Conservation (phyloP, 2,329 filamentous ascomycete species). For the Hysterium pulicare region DNA sequence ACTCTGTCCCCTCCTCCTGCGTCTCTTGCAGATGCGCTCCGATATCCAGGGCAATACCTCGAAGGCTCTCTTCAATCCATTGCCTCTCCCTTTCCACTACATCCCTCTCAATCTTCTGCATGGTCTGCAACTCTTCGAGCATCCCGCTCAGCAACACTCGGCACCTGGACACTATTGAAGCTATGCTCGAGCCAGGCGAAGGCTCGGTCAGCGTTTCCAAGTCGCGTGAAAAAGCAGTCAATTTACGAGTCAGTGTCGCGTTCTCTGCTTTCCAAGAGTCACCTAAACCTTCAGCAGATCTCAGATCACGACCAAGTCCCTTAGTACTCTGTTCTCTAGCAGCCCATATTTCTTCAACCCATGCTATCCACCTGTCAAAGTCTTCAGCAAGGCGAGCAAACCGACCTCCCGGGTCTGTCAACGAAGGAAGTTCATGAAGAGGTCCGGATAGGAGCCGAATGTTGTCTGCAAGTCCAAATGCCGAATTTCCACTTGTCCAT, state of each 20-base stretch:
- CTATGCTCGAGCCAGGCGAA: slow-evolving; percentile 30
- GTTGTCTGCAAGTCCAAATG: slow-evolving; percentile 29
- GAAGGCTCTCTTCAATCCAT: slow-evolving; percentile 34
- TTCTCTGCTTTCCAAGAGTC: slow-evolving; percentile 35
- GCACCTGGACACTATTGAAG: slow-evolving; percentile 26
- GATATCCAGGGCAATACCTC: slow-evolving; percentile 23
- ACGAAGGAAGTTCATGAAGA: slow-evolving; percentile 33
- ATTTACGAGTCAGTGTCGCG: slow-evolving; percentile 30
- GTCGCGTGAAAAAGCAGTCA: slow-evolving; percentile 29
- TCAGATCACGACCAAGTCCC: slow-evolving; percentile 8
- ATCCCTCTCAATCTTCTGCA: slow-evolving; percentile 30
- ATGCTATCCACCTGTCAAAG: slow-evolving; percentile 31
- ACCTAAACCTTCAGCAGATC: slow-evolving; percentile 27
- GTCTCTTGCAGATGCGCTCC: slow-evolving; percentile 12
- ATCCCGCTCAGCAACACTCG: slow-evolving; percentile 28
- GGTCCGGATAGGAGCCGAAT: slow-evolving; percentile 35
- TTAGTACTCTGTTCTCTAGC: slow-evolving; percentile 11
- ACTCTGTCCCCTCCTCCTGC: slow-evolving; percentile 10
- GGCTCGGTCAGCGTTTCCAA: slow-evolving; percentile 28
- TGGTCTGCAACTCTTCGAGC: slow-evolving; percentile 30
- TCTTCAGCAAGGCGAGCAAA: slow-evolving; percentile 24
- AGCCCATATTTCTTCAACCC: slow-evolving; percentile 27
- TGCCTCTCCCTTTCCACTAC: slow-evolving; percentile 30
- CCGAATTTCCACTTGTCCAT: slow-evolving; percentile 27
- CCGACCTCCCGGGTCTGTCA: slow-evolving; percentile 32